Conservation (phyloP, 805 yeast species). For the Zygosaccharomyces lentus region DNA sequence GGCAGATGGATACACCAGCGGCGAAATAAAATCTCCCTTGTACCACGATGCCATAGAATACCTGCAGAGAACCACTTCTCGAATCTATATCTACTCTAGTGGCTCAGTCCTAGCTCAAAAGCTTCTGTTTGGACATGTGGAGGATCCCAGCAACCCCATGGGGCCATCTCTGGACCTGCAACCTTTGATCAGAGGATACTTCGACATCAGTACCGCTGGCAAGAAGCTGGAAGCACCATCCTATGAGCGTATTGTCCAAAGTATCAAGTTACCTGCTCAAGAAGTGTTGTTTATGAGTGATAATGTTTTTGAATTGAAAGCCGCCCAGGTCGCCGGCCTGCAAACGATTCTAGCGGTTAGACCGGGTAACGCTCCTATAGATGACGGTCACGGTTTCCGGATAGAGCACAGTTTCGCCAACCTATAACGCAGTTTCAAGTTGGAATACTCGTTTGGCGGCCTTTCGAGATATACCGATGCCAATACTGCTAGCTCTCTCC, state of each 20-base stretch:
- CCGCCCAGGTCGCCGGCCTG: constrained; percentile 67
- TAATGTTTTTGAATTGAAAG: constrained; percentile 68
- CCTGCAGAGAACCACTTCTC: constrained; percentile 40
- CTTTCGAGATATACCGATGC: not conserved
- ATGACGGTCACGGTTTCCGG: constrained; percentile 33
- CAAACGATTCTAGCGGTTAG: constrained; percentile 55
- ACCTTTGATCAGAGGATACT: constrained; percentile 56
- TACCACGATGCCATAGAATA: constrained; percentile 65
- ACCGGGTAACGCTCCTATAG: constrained; percentile 65
- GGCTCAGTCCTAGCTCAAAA: constrained; percentile 88
- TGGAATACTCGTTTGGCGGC: too few relatives aligned
- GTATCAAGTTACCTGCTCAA: constrained; percentile 33
- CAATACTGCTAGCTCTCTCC: not conserved
- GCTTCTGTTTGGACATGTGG: constrained; percentile 64
- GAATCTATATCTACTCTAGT: constrained; percentile 75
- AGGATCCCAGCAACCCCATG: constrained; percentile 30
- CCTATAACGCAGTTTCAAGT: constrained; percentile 24
- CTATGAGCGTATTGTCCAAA: constrained; percentile 50
- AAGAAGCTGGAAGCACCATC: constrained; percentile 55
- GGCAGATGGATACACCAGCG: constrained; percentile 73
- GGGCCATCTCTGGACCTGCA: constrained; percentile 47
- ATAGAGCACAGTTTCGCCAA: constrained; percentile 22
- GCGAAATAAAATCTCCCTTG: constrained; percentile 72
- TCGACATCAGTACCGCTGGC: constrained; percentile 83
- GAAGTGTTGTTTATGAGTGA: constrained; percentile 71